Percentiles rank a stretch among this genome's conserved stretches.
These are phyloP conservation scores for Apiotrichum sp. DNA, from an alignment of 1,284 basidiomycete species.

Conservation along the genomic window DNA sequence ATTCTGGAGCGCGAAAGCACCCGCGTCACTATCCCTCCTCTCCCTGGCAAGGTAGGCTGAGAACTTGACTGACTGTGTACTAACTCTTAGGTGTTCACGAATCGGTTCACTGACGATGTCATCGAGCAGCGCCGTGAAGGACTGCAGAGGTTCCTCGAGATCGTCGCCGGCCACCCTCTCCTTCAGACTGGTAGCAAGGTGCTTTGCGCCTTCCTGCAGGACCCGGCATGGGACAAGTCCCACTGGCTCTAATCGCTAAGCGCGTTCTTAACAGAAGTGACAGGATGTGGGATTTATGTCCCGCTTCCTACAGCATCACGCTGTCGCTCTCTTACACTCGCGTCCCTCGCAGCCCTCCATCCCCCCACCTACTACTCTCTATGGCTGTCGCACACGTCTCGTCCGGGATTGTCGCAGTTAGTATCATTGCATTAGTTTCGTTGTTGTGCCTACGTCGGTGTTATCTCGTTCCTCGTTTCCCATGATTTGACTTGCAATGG, in stretches of 20 bases:
- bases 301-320: too few relatives aligned
- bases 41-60: slow-evolving; percentile 73
- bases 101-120: slow-evolving; percentile 94
- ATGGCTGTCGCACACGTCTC: too few relatives aligned
- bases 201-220: slow-evolving; percentile 87
- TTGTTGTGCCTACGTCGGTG: too few relatives aligned
- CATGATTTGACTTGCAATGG: too few relatives aligned
- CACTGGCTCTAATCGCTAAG: slow-evolving; percentile 44
- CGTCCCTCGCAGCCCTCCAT: too few relatives aligned
- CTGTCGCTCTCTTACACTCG: too few relatives aligned
- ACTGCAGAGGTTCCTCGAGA: slow-evolving; percentile 87
- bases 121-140: slow-evolving; percentile 90
- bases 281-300: too few relatives aligned
- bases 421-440: background rate
- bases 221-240: slow-evolving; percentile 44
- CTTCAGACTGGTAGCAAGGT: slow-evolving; percentile 98
- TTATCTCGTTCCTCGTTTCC: too few relatives aligned
- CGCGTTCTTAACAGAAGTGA: too few relatives aligned
- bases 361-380: too few relatives aligned
- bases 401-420: too few relatives aligned
- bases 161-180: slow-evolving; percentile 94
- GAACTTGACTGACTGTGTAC: background rate
- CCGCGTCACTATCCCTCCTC: slow-evolving; percentile 91
- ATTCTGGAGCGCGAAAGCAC: slow-evolving; percentile 95
- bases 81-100: slow-evolving; percentile 75